These are phyloP conservation scores for Camellia lanceoleosa DNA, from an alignment of 148 eudicot genomes.

Conservation along the genomic window DNA sequence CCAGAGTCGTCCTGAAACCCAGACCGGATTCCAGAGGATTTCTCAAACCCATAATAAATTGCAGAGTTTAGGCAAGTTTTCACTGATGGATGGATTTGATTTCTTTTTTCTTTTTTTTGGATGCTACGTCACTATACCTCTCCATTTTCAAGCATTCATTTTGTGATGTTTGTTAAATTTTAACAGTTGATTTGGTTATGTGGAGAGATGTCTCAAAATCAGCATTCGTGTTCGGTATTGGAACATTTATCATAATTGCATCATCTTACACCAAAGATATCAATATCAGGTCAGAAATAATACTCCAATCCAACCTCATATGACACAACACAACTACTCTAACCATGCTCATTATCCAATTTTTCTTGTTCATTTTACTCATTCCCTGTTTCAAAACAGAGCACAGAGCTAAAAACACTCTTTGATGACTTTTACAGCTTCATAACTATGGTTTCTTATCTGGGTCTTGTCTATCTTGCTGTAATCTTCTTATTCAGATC, in stretches of 20 bases:
- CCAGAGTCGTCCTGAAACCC: conserved; percentile 32
- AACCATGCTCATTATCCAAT: not conserved
- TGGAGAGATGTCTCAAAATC: conserved; percentile 74
- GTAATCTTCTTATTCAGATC: conserved; percentile 59
- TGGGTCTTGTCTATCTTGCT: conserved; percentile 71
- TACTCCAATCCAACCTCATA: too few species aligned
- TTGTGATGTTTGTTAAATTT: not conserved
- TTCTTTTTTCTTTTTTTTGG: not conserved
- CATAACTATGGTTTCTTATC: conserved; percentile 57
- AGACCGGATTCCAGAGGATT: conserved; percentile 33
- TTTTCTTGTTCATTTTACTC: not conserved
- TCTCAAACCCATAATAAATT: conserved; percentile 46
- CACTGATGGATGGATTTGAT: not conserved
- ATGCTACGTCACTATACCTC: not conserved
- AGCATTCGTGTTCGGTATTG: conserved; percentile 65
- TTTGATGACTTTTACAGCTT: conserved; percentile 41
- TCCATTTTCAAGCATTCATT: not conserved
- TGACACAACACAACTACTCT: too few species aligned
- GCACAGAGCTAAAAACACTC: not conserved
- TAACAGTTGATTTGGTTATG: conserved; percentile 64
- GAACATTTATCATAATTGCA: conserved; percentile 60
- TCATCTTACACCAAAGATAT: conserved; percentile 60
- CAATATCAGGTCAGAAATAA: conserved; percentile 48
- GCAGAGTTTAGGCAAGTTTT: conserved; percentile 52
- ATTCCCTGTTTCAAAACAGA: not conserved